Evolutionary conservation across 306 rosid species (phyloP), one percentile per base, ranked within the genome.

Genomic region (Canavalia ensiformis): DNA sequence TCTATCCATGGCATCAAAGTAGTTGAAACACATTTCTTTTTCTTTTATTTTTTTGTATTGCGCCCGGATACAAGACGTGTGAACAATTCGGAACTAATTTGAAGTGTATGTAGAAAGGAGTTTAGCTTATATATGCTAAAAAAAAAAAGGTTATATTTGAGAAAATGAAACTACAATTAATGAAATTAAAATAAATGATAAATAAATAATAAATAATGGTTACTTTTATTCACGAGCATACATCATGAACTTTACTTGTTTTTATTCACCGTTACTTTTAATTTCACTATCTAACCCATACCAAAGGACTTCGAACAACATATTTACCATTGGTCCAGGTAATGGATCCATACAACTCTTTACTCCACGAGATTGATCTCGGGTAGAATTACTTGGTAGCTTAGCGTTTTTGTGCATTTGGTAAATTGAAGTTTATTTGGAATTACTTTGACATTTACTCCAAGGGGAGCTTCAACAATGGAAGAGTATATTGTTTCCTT

Each of bases 321-420:
- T 87, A 49, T 63, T 87, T 85, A 28, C 80, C 93, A 51, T 87
- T 86, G 34, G 81, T 87, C 97, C 99, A 95, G 6, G 94, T 86
- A 57, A 91, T 82, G 50, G 93, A 87, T 72, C 99, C 25, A 18
- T 18, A 18, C 25, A 18, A 18, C 25, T 18, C 25, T 18, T 18
- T 18, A 18, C 25, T 18, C 25, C 25, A 18, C 25, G 25, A 18
- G 25, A 18, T 18, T 18, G 93, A 87, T 72, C 99, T 97, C 49
- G 44, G 94, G 84, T 86, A 95, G 91, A 13, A 79, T 69, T 75
- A 90, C 88, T 54, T 86, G 87, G 72, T 89, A 95, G 79, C 89
- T 89, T 72, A 85, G 67, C 76, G 56, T 91, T 74, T 86, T 83
- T 59, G 76, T 86, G 78, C 71, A 78, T 54, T 79, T 77, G 0